A percentile compares a stretch with the other conserved stretches of the same genome.
phyloP scores from a whole-genome alignment of 768 basidiomycete species.

The Udeniomyces megalosporus region DNA sequence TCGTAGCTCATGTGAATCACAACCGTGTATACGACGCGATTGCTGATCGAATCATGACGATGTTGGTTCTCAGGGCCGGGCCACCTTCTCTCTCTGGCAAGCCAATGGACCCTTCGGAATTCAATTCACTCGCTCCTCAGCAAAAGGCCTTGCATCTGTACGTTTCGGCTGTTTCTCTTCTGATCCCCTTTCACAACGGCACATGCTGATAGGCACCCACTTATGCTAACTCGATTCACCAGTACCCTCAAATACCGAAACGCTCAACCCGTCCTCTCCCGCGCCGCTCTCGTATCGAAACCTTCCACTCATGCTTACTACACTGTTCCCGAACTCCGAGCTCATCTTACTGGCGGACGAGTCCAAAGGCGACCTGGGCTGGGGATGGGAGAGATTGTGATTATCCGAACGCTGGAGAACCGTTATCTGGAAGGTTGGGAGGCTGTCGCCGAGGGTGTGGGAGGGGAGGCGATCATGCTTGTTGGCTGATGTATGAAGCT shows the following conservation, averaged over 20 bases:
- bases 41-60: too few relatives aligned
- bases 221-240: slow-evolving; percentile 31
- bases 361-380: slow-evolving; percentile 68
- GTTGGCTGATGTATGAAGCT: not conserved
- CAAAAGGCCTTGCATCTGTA: slow-evolving; percentile 6
- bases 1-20: too few relatives aligned
- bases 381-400: slow-evolving; percentile 80
- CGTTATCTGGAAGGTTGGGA: slow-evolving; percentile 82
- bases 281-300: slow-evolving; percentile 67
- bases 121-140: not conserved
- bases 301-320: slow-evolving; percentile 70
- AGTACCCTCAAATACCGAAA: slow-evolving; percentile 74
- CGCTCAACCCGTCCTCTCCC: slow-evolving; percentile 62
- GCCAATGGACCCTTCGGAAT: not conserved
- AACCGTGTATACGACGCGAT: too few relatives aligned
- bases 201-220: too few relatives aligned
- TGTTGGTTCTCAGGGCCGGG: not conserved
- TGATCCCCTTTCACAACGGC: not conserved
- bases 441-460: slow-evolving; percentile 56
- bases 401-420: slow-evolving; percentile 47
- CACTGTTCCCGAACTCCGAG: slow-evolving; percentile 50
- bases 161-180: not conserved
- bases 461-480: slow-evolving; percentile 56
- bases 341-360: slow-evolving; percentile 65
- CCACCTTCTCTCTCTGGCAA: not conserved